Evolutionary conservation across 805 yeast species (phyloP).

Genomic region (Saturnispora zaruensis): DNA sequence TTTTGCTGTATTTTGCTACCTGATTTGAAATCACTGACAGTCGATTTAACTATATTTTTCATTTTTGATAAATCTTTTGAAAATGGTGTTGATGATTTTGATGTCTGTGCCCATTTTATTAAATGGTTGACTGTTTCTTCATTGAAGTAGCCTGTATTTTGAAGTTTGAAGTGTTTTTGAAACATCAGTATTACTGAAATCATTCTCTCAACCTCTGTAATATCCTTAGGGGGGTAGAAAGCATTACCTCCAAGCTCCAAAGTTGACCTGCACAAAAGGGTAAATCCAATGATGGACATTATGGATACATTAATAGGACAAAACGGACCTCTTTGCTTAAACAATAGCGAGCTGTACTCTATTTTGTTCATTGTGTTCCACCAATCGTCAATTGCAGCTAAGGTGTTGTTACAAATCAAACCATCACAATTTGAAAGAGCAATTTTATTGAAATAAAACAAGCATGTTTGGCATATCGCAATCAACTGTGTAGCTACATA

Average conservation of each 20-base stretch:
- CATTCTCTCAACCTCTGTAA: conserved; percentile 67
- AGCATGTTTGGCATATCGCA: conserved; percentile 61
- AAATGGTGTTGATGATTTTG: conserved; percentile 29
- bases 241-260: conserved; percentile 45
- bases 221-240: conserved; percentile 66
- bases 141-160: conserved; percentile 17
- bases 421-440: conserved; percentile 76
- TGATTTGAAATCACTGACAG: conserved; percentile 31
- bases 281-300: conserved; percentile 71
- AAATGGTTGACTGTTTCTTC: conserved; percentile 20
- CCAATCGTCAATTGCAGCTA: conserved; percentile 65
- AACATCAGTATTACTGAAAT: conserved; percentile 62
- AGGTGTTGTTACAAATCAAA: conserved; percentile 68
- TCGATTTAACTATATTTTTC: conserved; percentile 29
- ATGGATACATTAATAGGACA: conserved; percentile 40
- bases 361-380: conserved; percentile 49
- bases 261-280: conserved; percentile 56
- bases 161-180: conserved; percentile 40
- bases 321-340: conserved; percentile 19
- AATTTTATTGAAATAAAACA: conserved; percentile 69
- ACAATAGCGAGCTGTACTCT: conserved; percentile 17
- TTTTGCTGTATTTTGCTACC: conserved; percentile 27
- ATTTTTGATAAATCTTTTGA: conserved; percentile 30
- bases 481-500: conserved; percentile 72
- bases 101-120: conserved; percentile 17